Evolutionary conservation across 441 rosid species (phyloP), one percentile per base, ranked within the genome.

Genomic region (Euphorbia celastroides): DNA sequence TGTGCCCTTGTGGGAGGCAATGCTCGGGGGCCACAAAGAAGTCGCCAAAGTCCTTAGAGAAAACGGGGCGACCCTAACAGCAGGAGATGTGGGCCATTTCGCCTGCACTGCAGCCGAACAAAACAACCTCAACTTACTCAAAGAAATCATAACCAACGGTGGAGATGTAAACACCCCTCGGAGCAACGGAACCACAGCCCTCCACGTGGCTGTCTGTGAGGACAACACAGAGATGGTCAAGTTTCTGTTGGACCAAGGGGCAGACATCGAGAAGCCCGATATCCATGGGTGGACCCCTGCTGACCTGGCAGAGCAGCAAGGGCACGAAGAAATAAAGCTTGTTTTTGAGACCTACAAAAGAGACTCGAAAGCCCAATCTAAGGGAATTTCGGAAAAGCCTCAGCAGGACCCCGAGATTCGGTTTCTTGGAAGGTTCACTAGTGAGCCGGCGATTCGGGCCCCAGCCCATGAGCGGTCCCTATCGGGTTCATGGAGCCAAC

Each of bases 261-360:
- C 91, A 2, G 78, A 85, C 22, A 67, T 84, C 36, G 86, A 85
- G 77, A 80, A 80, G 73, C 84, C 79, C 6, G 95, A 88, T 60
- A 72, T 63, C 75, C 81, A 81, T 1, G 82, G 88, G 14, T 88
- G 95, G 95, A 83, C 86, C 1, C 80, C 92, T 0, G 74, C 73
- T 64, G 84, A 80, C 65, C 86, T 90, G 36, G 93, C 91, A 16
- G 95, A 90, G 7, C 95, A 90, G 69, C 95, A 86, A 66, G 95
- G 93, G 8, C 93, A 88, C 46, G 95, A 86, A 57, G 87, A 88
- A 46, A 84, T 90, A 56, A 85, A 84, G 75, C 22, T 31, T 57
- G 70, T 84, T 32, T 82, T 82, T 64, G 71, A 69, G 42, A 44
- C 79, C 16, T 13, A 34, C 19, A 50, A 34, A 17, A 42, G 30